Evolutionary conservation across 2,329 filamentous ascomycete genomes (phyloP).

Genomic region (Diaporthe amygdali): DNA sequence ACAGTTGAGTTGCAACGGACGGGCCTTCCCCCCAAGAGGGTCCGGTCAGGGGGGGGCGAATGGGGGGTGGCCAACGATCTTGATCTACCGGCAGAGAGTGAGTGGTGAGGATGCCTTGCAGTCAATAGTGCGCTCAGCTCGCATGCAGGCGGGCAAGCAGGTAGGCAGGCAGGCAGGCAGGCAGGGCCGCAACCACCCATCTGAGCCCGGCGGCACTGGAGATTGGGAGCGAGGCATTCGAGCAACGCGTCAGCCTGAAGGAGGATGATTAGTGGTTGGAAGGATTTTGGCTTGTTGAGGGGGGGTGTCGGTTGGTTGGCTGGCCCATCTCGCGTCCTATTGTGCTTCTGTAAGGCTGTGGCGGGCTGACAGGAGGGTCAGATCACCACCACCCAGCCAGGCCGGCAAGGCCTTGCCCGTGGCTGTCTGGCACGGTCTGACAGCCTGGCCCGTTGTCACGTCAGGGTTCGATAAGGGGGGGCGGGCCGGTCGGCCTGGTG

Average conservation of each 20-base stretch:
- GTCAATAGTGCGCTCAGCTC: neutral
- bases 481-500: neutral
- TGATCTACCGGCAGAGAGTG: slow-evolving; percentile 2
- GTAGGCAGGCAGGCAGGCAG: no score
- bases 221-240: neutral
- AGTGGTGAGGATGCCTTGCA: neutral
- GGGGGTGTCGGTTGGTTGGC: neutral
- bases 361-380: neutral
- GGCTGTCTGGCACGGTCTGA: no score
- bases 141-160: no score
- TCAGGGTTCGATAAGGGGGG: neutral
- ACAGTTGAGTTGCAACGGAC: neutral
- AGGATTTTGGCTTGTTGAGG: no score
- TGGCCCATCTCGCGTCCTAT: neutral
- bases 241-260: neutral
- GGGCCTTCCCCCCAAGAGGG: neutral
- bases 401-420: neutral
- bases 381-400: neutral
- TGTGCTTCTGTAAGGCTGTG: neutral
- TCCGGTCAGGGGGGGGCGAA: neutral
- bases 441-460: neutral
- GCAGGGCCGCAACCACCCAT: no score
- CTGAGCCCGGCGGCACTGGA: neutral
- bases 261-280: no score
- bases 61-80: neutral